These are phyloP conservation scores for Yarrowia sp. DNA, from an alignment of 805 yeast species.

Conservation along the genomic window DNA sequence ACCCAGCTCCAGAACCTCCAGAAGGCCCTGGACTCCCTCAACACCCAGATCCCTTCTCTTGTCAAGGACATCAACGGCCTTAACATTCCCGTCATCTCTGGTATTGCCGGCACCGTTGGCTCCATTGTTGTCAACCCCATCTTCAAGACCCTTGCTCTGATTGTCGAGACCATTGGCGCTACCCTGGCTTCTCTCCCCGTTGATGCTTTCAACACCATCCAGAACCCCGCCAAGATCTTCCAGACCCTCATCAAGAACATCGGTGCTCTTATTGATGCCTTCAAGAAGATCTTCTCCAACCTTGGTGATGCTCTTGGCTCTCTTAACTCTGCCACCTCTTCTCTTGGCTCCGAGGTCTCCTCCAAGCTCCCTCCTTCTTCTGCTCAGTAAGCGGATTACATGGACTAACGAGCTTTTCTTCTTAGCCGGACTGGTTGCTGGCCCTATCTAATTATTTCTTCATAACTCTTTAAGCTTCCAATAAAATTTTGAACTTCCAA, in stretches of 20 bases:
- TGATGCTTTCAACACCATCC: conserved; percentile 1
- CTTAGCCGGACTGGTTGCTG: background rate
- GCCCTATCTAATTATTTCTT: background rate
- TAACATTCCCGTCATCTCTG: conserved; percentile 10
- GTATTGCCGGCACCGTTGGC: conserved; percentile 1
- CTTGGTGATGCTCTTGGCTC: background rate
- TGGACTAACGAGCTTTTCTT: background rate
- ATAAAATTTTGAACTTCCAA: background rate
- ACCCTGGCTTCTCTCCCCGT: conserved; percentile 1
- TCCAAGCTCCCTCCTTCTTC: background rate
- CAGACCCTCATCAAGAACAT: conserved; percentile 15
- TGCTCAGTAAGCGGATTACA: background rate
- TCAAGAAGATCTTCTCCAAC: background rate
- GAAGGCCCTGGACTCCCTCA: background rate
- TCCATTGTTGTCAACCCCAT: conserved; percentile 17
- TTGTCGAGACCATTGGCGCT: conserved; percentile 17
- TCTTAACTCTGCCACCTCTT: conserved; percentile 9
- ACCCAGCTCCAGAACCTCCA: conserved; percentile 22
- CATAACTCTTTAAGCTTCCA: conserved; percentile 8
- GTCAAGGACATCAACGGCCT: conserved; percentile 16
- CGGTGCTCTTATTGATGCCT: background rate
- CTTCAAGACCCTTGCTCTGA: conserved; percentile 21
- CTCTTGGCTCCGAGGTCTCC: conserved; percentile 20
- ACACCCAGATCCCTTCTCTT: conserved; percentile 6
- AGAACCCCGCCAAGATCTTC: conserved; percentile 9